Evolutionary conservation across 441 rosid species (phyloP).

Genomic region (Populus trichocarpa): DNA sequence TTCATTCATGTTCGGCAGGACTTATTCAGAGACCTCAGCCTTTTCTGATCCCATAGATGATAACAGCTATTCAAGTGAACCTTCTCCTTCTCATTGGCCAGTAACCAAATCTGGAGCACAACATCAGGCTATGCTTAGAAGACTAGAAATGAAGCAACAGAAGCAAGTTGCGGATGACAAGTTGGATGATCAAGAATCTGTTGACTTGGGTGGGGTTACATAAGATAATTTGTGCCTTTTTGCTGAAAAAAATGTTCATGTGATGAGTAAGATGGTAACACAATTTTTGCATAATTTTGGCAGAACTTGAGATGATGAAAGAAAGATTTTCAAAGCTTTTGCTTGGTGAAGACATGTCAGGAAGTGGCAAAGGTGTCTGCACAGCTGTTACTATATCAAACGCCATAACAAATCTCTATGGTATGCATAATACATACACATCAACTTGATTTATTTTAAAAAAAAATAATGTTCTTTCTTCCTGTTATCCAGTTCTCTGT

Average conservation of each 20-base stretch:
- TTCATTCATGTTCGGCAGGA: conserved; percentile 52
- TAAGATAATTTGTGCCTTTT: not conserved
- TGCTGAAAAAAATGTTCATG: not conserved
- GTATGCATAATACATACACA: conserved; percentile 33
- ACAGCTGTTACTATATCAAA: conserved; percentile 91
- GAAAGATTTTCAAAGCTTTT: conserved; percentile 88
- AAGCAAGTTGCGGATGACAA: conserved; percentile 29
- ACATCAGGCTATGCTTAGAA: conserved; percentile 24
- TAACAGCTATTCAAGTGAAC: conserved; percentile 52
- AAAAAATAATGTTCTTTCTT: not conserved
- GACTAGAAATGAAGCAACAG: conserved; percentile 33
- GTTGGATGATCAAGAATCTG: conserved; percentile 39
- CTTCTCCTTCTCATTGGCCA: conserved; percentile 71
- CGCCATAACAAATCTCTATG: conserved; percentile 92
- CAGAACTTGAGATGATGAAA: conserved; percentile 90
- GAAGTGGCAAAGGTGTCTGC: conserved; percentile 90
- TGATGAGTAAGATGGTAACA: not conserved
- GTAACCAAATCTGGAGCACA: conserved; percentile 29
- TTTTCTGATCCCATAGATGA: conserved; percentile 60
- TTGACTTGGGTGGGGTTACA: conserved; percentile 49
- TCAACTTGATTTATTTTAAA: not conserved
- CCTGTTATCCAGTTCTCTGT: not conserved
- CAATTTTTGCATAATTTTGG: not conserved
- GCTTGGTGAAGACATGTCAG: conserved; percentile 99
- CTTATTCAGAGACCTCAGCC: conserved; percentile 63